Evolutionary conservation across 2,329 filamentous ascomycete genomes (phyloP), one percentile per base, ranked within the genome.

Genomic region (Cytospora mali): DNA sequence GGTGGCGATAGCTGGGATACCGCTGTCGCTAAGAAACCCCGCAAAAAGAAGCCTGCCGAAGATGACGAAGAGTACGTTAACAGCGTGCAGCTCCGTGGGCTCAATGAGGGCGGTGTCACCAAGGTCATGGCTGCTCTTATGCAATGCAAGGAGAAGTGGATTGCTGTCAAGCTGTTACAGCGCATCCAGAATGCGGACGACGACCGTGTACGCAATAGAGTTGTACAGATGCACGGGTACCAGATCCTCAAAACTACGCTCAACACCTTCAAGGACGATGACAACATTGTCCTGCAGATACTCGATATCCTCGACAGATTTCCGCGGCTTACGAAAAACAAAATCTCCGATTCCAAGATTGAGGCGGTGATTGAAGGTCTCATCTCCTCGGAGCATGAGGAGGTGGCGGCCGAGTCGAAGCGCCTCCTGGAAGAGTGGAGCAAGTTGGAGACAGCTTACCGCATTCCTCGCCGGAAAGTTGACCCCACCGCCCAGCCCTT

Each of bases 101-200:
- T 97, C 64, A 88, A 92, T 68, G 91, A 95, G 71, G 86, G 89
- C 64, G 92, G 90, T 66, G 92, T 96, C 65, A 92, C 90, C 71
- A 96, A 96, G 77, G 92, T 97, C 75, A 97, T 97, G 92, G 93
- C 94, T 27, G 90, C 93, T 0, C 86, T 99, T 64, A 93, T 97
- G 87, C 94, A 97, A 75, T 97, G 92, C 82, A 96, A 97, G 77
- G 95, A 99, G 81, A 97, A 97, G 77, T 99, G 95, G 95, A 97
- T 99, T 75, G 93, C 92, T 3, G 93, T 97, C 77, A 98, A 98
- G 77, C 81, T 99, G 62, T 85, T 99, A 64, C 85, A 88, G 68
- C 93, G 95, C 58, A 93, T 99, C 66, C 92, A 97, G 75, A 84
- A 86, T 48, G 93, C 90, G 72, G 86, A 94, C 55, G 93, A 97